Percentiles rank a stretch among this genome's conserved stretches.
These are phyloP conservation scores for Colletotrichum truncatum DNA, from an alignment of 2,329 filamentous ascomycete species.

Conservation along the genomic window DNA sequence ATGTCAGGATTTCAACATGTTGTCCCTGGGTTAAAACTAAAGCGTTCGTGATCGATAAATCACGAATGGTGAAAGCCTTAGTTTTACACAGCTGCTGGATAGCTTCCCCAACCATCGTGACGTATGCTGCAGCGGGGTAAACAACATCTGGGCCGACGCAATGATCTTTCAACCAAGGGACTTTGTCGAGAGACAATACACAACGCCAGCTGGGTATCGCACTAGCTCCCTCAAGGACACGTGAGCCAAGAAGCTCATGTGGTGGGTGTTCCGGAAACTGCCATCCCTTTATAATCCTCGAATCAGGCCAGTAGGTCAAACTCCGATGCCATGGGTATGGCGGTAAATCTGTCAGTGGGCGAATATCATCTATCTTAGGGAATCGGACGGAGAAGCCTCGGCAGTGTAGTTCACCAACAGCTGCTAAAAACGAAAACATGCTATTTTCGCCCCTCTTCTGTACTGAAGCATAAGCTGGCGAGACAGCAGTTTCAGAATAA, in stretches of 20 bases:
- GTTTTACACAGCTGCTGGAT: background rate
- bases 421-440: conserved; percentile 52
- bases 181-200: conserved; percentile 45
- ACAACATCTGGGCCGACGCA: conserved; percentile 47
- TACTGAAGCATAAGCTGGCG: conserved; percentile 50
- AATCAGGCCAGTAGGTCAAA: conserved; percentile 34
- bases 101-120: conserved; percentile 33
- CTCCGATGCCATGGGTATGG: conserved; percentile 38
- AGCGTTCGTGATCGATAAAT: background rate
- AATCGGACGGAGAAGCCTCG: conserved; percentile 42
- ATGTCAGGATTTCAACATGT: background rate
- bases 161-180: conserved; percentile 57
- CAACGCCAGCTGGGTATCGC: conserved; percentile 51
- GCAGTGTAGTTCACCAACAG: conserved; percentile 41
- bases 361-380: background rate
- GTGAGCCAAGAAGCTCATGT: conserved; percentile 41
- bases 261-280: conserved; percentile 31
- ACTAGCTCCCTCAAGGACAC: conserved; percentile 39
- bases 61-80: background rate
- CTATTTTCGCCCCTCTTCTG: conserved; percentile 63
- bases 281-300: conserved; percentile 35
- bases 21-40: background rate
- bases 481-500: conserved; percentile 59
- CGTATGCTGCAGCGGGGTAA: conserved; percentile 52
- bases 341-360: conserved; percentile 32